Evolutionary conservation across 2,329 filamentous ascomycete species (phyloP).

Genomic region (Elsinoe necatrix): DNA sequence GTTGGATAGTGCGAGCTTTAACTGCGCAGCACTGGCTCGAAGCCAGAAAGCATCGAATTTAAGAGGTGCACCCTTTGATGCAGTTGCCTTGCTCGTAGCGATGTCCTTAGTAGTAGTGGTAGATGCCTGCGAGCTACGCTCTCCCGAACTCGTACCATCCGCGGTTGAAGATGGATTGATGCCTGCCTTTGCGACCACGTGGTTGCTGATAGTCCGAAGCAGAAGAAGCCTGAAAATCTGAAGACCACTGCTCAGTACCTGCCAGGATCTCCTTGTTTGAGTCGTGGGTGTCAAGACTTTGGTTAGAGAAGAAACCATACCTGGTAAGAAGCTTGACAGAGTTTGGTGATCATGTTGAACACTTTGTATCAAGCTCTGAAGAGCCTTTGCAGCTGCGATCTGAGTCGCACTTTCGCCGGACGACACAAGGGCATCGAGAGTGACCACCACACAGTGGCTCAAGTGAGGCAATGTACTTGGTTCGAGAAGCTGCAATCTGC

Average conservation of each 20-base stretch:
- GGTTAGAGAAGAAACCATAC: slow-evolving; percentile 72
- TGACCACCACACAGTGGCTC: slow-evolving; percentile 71
- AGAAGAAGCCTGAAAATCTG: slow-evolving; percentile 21
- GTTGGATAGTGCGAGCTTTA: slow-evolving; percentile 72
- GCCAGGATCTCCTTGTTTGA: slow-evolving; percentile 51
- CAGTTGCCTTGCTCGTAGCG: slow-evolving; percentile 17
- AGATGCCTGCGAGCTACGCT: slow-evolving; percentile 18
- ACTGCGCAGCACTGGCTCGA: slow-evolving; percentile 66
- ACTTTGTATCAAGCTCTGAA: slow-evolving; percentile 54
- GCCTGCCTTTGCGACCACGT: background rate
- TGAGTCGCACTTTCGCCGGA: slow-evolving; percentile 61
- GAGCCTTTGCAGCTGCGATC: slow-evolving; percentile 56
- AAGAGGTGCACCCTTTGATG: background rate
- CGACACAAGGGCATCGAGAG: slow-evolving; percentile 64
- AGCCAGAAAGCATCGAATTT: slow-evolving; percentile 52
- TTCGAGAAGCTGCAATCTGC: slow-evolving; percentile 45
- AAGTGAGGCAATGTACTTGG: slow-evolving; percentile 63
- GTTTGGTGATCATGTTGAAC: slow-evolving; percentile 61
- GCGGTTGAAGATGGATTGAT: background rate
- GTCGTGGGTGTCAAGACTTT: slow-evolving; percentile 64
- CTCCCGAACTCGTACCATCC: slow-evolving; percentile 16
- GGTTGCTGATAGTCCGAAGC: slow-evolving; percentile 16
- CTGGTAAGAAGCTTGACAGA: slow-evolving; percentile 77
- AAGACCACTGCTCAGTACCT: slow-evolving; percentile 47
- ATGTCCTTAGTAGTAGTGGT: slow-evolving; percentile 24